These are phyloP conservation scores for Naganishia onofrii DNA, from an alignment of 768 basidiomycete species.

Conservation along the genomic window DNA sequence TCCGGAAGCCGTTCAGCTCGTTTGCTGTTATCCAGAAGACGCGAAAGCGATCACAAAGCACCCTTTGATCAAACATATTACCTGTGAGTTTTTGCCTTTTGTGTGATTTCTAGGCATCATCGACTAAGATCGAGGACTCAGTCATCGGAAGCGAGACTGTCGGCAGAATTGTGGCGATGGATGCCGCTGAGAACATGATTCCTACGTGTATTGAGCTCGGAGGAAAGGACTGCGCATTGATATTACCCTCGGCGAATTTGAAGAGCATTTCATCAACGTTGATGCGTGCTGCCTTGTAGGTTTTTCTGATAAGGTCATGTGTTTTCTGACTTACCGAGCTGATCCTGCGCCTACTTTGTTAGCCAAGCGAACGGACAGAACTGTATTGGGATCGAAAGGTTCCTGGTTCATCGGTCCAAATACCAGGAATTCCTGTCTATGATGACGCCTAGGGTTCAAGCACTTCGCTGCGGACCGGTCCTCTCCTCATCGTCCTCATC, in stretches of 20 bases:
- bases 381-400: constrained; percentile 92
- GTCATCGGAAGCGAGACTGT: constrained; percentile 53
- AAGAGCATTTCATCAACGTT: constrained; percentile 73
- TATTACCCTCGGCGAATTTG: constrained; percentile 80
- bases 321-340: not conserved
- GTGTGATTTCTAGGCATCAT: no score
- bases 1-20: constrained; percentile 83
- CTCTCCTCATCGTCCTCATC: constrained; percentile 54
- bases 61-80: constrained; percentile 86
- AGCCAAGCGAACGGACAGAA: constrained; percentile 94
- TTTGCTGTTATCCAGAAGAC: constrained; percentile 83
- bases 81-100: no score
- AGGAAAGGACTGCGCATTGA: constrained; percentile 90
- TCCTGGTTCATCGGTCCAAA: constrained; percentile 76
- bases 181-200: constrained; percentile 80
- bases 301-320: constrained; percentile 30
- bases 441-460: constrained; percentile 60
- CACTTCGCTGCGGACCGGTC: constrained; percentile 72
- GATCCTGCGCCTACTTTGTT: constrained; percentile 13
- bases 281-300: constrained; percentile 90
- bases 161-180: constrained; percentile 66
- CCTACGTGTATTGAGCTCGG: constrained; percentile 93
- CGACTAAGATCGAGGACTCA: no score
- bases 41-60: constrained; percentile 73
- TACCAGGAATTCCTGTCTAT: constrained; percentile 71